These are phyloP conservation scores for Capsella bursapastoris DNA, from an alignment of 345 rosid genomes.

Conservation along the genomic window DNA sequence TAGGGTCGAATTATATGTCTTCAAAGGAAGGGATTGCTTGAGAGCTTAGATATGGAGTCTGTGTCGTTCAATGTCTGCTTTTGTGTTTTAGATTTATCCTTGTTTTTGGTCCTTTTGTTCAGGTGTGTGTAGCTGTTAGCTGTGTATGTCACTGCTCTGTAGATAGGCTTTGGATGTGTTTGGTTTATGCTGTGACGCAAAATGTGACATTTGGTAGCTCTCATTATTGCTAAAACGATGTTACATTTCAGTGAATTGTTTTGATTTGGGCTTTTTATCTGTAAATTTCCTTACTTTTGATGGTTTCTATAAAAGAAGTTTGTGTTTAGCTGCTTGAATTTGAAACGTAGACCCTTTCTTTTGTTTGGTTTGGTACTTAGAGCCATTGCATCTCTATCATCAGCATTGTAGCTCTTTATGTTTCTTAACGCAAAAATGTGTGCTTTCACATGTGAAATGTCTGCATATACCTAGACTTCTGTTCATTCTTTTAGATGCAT, in stretches of 20 bases:
- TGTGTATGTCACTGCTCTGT: constrained; percentile 3
- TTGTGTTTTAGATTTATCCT: background rate
- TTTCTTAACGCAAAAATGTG: constrained; percentile 11
- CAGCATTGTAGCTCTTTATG: constrained; percentile 25
- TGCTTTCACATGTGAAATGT: constrained; percentile 12
- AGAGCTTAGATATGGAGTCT: constrained; percentile 13
- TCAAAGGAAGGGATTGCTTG: background rate
- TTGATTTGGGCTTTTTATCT: background rate
- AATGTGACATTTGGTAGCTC: constrained; percentile 32
- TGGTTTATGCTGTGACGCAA: background rate
- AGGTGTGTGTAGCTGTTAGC: constrained; percentile 11
- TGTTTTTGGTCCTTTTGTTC: constrained; percentile 1
- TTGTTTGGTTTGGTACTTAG: constrained; percentile 12
- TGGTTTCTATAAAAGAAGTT: background rate
- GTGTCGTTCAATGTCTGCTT: constrained; percentile 24
- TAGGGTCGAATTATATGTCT: background rate
- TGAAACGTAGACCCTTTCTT: background rate
- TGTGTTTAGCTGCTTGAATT: background rate
- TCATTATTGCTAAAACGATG: background rate
- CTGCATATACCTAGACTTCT: constrained; percentile 1
- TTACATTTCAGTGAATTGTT: constrained; percentile 12
- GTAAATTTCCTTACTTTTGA: constrained; percentile 1
- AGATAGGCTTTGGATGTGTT: background rate
- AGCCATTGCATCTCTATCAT: background rate
- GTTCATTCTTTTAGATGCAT: background rate